These are phyloP conservation scores for Puccinia coronata DNA, from an alignment of 1,284 basidiomycete genomes.

Conservation along the genomic window DNA sequence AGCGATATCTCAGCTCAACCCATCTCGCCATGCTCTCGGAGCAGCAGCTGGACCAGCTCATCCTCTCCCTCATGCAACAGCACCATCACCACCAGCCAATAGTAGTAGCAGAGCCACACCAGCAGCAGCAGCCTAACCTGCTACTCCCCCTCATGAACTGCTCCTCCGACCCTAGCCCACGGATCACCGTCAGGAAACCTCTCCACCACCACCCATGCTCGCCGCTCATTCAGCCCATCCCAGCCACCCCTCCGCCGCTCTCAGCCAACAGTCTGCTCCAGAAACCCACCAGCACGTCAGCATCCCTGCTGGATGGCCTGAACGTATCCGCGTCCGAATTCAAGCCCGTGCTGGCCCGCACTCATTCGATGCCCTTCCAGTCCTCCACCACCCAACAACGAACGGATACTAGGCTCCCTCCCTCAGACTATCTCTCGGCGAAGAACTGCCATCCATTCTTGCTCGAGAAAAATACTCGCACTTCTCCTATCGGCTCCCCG, in stretches of 20 bases:
- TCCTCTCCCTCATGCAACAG: neutral
- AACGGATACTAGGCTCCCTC: too few species aligned
- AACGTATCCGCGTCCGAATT: conserved; percentile 38
- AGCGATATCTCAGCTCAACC: neutral
- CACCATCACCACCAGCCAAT: neutral
- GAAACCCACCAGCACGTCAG: neutral
- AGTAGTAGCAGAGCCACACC: neutral
- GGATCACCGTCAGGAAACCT: neutral
- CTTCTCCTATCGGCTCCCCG: neutral
- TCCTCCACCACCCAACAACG: neutral
- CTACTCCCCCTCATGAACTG: neutral
- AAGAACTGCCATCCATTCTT: neutral
- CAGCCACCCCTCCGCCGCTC: conserved; percentile 1
- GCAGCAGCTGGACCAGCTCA: conserved; percentile 12
- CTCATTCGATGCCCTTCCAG: neutral
- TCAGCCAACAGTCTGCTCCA: neutral
- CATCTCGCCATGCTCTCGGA: neutral
- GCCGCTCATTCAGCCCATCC: neutral
- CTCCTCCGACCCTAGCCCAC: too few species aligned
- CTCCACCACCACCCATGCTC: neutral
- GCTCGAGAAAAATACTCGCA: neutral
- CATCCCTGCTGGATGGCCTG: conserved; percentile 8
- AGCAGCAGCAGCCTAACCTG: neutral
- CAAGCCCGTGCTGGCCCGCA: neutral
- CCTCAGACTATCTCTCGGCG: neutral